Conservation (phyloP, 179 eudicot genomes). For the Gypsophila paniculata region DNA sequence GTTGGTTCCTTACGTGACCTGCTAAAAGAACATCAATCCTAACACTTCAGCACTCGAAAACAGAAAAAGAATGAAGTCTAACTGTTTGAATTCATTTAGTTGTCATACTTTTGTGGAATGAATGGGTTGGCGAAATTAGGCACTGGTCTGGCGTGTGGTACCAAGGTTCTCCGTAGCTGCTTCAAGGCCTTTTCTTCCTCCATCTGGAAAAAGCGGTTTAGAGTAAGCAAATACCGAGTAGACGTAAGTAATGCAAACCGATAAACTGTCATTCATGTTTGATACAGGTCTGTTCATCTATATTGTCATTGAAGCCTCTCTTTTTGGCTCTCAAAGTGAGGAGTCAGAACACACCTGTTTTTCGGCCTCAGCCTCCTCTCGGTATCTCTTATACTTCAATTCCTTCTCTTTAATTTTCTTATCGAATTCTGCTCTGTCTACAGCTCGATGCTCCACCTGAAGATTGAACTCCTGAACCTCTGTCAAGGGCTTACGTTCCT, state of each 20-base stretch:
- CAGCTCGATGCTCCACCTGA: conserved; percentile 66
- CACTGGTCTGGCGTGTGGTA: conserved; percentile 87
- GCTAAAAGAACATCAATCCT: conserved; percentile 15
- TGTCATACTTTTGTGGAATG: conserved; percentile 69
- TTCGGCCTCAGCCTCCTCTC: conserved; percentile 87
- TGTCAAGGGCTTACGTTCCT: conserved; percentile 79
- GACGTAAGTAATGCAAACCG: no score
- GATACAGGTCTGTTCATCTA: no score
- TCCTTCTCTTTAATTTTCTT: conserved; percentile 91
- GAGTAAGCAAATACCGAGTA: background rate
- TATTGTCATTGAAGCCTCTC: no score
- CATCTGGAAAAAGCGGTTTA: conserved; percentile 41
- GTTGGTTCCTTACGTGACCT: conserved; percentile 68
- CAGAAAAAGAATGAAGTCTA: background rate
- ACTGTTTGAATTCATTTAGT: background rate
- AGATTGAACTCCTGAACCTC: conserved; percentile 81
- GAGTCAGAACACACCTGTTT: conserved; percentile 25
- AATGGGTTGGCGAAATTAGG: conserved; percentile 76
- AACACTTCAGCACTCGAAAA: background rate
- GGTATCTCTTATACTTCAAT: conserved; percentile 76
- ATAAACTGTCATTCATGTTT: no score
- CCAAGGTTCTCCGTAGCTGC: conserved; percentile 81
- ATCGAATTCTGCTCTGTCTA: conserved; percentile 83
- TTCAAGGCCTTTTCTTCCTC: conserved; percentile 97
- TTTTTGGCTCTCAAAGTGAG: background rate